Percentiles rank a stretch among this genome's conserved stretches.
Conservation (phyloP, 352 stramenopile species). For the Globisporangium abappressorium region DNA sequence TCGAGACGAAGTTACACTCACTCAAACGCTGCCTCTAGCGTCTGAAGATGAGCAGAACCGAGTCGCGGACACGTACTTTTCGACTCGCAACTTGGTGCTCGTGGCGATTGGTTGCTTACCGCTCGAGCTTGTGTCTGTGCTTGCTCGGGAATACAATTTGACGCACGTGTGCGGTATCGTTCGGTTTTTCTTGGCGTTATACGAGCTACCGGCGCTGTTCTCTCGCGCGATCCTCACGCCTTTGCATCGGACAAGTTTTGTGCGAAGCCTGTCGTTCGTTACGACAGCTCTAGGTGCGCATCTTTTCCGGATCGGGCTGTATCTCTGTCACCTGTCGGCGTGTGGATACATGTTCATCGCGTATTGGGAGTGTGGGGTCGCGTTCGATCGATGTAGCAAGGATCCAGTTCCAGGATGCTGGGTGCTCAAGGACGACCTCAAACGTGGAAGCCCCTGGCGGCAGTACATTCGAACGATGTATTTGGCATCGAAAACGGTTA, state of each 20-base stretch:
- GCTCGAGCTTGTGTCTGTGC: not conserved
- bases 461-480: constrained; percentile 29
- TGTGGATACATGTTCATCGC: constrained; percentile 28
- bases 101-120: not conserved
- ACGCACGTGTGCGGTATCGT: not conserved
- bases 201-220: not conserved
- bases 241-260: not conserved
- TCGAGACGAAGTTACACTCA: not conserved
- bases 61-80: not conserved
- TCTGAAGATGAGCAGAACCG: constrained; percentile 2
- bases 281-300: constrained; percentile 4
- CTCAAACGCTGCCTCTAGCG: not conserved
- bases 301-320: constrained; percentile 25
- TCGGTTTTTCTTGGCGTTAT: not conserved
- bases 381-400: constrained; percentile 11
- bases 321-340: constrained; percentile 19
- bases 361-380: constrained; percentile 19
- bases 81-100: constrained; percentile 1
- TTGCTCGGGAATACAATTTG: not conserved
- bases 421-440: constrained; percentile 24
- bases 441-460: constrained; percentile 12
- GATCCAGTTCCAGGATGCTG: constrained; percentile 20
- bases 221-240: not conserved
- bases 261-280: not conserved
- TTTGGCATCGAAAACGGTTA: constrained; percentile 26